These are phyloP conservation scores for Suillus tomentosus DNA, from an alignment of 768 basidiomycete species.

Conservation along the genomic window DNA sequence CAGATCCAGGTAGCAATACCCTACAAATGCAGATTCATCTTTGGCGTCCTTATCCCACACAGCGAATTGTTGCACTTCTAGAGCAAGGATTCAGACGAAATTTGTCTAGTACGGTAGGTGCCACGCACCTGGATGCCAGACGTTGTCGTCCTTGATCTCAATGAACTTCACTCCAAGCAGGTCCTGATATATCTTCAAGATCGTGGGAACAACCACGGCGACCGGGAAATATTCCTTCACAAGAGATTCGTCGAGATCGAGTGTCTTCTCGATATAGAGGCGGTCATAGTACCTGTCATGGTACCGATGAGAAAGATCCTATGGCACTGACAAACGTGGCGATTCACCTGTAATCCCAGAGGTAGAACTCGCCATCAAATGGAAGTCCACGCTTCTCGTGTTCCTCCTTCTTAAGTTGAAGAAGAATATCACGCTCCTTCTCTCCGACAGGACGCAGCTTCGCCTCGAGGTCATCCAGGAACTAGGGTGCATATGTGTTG, in stretches of 20 bases:
- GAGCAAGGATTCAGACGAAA: slow-evolving; percentile 2
- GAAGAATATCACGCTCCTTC: slow-evolving; percentile 66
- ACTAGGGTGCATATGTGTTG: slow-evolving; percentile 42
- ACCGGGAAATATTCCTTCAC: slow-evolving; percentile 94
- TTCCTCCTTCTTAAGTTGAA: slow-evolving; percentile 76
- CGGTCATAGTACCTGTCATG: slow-evolving; percentile 33
- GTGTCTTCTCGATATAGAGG: slow-evolving; percentile 59
- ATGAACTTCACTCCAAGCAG: slow-evolving; percentile 74
- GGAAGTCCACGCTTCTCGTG: slow-evolving; percentile 58
- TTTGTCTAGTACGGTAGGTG: background rate
- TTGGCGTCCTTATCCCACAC: slow-evolving; percentile 84
- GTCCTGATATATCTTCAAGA: slow-evolving; percentile 82
- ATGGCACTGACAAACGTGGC: slow-evolving; percentile 24
- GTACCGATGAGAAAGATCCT: background rate
- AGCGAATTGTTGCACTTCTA: slow-evolving; percentile 81
- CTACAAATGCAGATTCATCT: slow-evolving; percentile 71
- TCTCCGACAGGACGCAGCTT: slow-evolving; percentile 74
- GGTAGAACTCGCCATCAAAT: slow-evolving; percentile 72
- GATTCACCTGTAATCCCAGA: slow-evolving; percentile 86
- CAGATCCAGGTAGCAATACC: slow-evolving; percentile 86
- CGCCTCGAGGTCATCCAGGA: slow-evolving; percentile 72
- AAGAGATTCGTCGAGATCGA: slow-evolving; percentile 72
- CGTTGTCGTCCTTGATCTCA: slow-evolving; percentile 54
- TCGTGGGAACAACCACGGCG: slow-evolving; percentile 75
- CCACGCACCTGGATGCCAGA: slow-evolving; percentile 77